Conservation (phyloP, 1,139 yeast genomes). For the Geotrichum phurueaensis region DNA sequence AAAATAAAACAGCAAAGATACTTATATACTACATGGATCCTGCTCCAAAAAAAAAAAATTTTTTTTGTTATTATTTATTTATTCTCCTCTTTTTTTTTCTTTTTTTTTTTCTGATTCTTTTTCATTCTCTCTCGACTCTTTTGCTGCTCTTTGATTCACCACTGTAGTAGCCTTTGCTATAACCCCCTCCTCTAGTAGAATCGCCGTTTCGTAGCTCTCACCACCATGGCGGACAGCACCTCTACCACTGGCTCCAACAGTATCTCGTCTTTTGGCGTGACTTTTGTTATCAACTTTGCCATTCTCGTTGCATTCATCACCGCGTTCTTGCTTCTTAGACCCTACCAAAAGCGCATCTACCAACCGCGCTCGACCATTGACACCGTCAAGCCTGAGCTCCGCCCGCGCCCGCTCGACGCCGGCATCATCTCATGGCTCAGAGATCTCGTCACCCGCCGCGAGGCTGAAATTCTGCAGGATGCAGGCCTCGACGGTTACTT, state of each 20-base stretch:
- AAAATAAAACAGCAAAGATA: no score
- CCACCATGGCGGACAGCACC: neutral
- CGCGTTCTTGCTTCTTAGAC: conserved; percentile 59
- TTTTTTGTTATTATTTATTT: neutral
- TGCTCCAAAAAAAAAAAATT: neutral
- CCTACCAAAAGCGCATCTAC: conserved; percentile 63
- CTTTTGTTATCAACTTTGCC: conserved; percentile 51
- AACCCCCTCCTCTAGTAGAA: neutral
- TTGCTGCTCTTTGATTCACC: neutral
- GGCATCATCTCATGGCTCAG: conserved; percentile 35
- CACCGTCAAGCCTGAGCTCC: conserved; percentile 39
- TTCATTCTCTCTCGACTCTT: neutral
- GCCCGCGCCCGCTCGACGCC: conserved; percentile 33
- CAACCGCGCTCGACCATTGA: conserved; percentile 71
- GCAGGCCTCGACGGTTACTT: conserved; percentile 90
- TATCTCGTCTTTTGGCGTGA: conserved; percentile 41
- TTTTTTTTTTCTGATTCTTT: neutral
- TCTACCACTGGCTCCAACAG: conserved; percentile 24
- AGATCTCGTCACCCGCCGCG: conserved; percentile 47
- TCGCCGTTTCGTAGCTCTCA: neutral
- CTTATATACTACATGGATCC: no score
- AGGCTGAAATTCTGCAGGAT: conserved; percentile 65
- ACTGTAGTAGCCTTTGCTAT: neutral
- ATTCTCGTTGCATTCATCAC: conserved; percentile 52
- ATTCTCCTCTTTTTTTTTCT: neutral